Evolutionary conservation across 768 basidiomycete genomes (phyloP).

Genomic region (Suillus placidus): DNA sequence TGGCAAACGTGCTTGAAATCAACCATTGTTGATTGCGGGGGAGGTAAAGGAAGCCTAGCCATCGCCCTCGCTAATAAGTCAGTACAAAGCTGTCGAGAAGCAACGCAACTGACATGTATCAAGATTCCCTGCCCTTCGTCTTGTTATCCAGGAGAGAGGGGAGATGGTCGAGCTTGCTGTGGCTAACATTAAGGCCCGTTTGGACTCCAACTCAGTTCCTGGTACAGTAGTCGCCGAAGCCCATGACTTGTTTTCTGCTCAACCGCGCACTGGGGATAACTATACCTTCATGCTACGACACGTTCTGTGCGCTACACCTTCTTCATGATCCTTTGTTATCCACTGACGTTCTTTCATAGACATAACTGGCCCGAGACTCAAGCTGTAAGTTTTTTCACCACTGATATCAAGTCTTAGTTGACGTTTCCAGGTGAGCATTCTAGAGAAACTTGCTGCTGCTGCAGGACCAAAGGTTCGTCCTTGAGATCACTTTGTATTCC

Average conservation of each 20-base stretch:
- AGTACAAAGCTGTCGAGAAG: background rate
- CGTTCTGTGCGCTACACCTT: slow-evolving; percentile 3
- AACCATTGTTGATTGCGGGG: slow-evolving; percentile 45
- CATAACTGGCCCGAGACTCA: slow-evolving; percentile 21
- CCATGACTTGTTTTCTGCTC: slow-evolving; percentile 43
- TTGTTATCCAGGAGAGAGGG: slow-evolving; percentile 42
- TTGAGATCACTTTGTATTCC: background rate
- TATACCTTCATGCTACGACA: slow-evolving; percentile 6
- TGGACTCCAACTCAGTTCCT: slow-evolving; percentile 36
- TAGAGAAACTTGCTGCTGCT: slow-evolving; percentile 2
- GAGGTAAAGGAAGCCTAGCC: slow-evolving; percentile 43
- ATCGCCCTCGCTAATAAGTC: slow-evolving; percentile 43
- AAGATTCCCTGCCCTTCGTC: slow-evolving; percentile 17
- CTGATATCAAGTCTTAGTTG: background rate
- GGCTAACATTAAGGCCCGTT: slow-evolving; percentile 26
- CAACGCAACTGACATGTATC: slow-evolving; percentile 2
- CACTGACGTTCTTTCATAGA: slow-evolving; percentile 2
- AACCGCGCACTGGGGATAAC: slow-evolving; percentile 19
- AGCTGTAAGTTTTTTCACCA: background rate
- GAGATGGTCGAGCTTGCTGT: slow-evolving; percentile 18
- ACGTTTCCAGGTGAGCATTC: slow-evolving; percentile 1
- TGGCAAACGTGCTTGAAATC: slow-evolving; percentile 38
- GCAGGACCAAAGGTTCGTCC: slow-evolving; percentile 10
- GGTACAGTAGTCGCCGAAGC: slow-evolving; percentile 40
- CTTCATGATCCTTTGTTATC: background rate